phyloP scores from a whole-genome alignment of 208 protist genomes.

The Trypanosoma avium region DNA sequence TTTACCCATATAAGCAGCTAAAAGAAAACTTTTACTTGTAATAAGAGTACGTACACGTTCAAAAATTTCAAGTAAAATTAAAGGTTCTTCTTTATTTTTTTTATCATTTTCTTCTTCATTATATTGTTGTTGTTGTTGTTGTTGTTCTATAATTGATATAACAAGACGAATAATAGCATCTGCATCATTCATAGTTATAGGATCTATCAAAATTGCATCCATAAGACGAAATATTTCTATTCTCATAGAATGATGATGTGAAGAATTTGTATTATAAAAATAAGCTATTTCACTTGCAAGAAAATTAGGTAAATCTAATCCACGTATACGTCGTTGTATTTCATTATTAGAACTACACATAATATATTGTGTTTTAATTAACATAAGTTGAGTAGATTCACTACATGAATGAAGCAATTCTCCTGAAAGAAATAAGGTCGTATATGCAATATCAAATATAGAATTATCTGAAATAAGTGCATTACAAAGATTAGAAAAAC shows the following conservation, averaged over 20 bases:
- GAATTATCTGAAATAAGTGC: conserved; percentile 20
- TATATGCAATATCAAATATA: conserved; percentile 73
- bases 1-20: conserved; percentile 63
- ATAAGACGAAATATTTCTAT: conserved; percentile 55
- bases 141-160: background rate
- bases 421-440: conserved; percentile 70
- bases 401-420: conserved; percentile 63
- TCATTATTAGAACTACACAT: conserved; percentile 25
- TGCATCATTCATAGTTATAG: conserved; percentile 65
- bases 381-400: conserved; percentile 47
- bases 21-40: conserved; percentile 32
- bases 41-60: conserved; percentile 49
- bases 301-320: conserved; percentile 59
- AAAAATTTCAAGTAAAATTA: conserved; percentile 44
- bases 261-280: conserved; percentile 12
- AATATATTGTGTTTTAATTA: conserved; percentile 49
- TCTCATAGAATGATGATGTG: conserved; percentile 35
- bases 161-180: conserved; percentile 42
- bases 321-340: conserved; percentile 41
- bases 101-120: too few relatives aligned
- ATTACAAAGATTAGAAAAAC: conserved; percentile 57
- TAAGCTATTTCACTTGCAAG: conserved; percentile 41
- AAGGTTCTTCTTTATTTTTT: conserved; percentile 19
- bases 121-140: too few relatives aligned
- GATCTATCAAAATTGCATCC: conserved; percentile 51